Percentiles rank a stretch among this genome's conserved stretches.
These are phyloP conservation scores for Septoria linicola DNA, from an alignment of 2,329 filamentous ascomycete genomes.

Conservation along the genomic window DNA sequence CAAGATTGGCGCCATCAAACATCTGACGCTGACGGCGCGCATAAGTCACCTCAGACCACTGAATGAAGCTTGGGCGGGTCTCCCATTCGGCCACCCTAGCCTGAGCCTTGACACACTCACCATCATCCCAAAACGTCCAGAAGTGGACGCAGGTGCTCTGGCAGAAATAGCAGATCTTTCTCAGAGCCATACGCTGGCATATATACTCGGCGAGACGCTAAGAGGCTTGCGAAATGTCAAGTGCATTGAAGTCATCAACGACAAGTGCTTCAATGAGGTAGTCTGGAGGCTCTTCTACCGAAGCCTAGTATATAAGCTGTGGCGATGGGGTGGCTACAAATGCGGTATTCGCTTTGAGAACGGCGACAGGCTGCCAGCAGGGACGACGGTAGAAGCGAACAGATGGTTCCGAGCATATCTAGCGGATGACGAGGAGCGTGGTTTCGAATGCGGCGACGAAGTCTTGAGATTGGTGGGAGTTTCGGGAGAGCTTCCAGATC, in stretches of 20 bases:
- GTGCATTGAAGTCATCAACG: conserved; percentile 35
- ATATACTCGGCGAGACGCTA: conserved; percentile 39
- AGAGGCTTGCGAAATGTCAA: conserved; percentile 35
- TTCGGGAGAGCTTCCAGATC: conserved; percentile 25
- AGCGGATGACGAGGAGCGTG: conserved; percentile 14
- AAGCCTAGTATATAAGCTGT: conserved; percentile 36
- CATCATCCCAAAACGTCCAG: conserved; percentile 35
- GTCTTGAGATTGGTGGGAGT: conserved; percentile 30
- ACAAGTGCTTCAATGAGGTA: conserved; percentile 36
- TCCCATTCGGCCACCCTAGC: conserved; percentile 36
- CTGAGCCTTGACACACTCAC: conserved; percentile 36
- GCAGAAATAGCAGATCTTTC: conserved; percentile 39
- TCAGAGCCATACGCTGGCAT: conserved; percentile 39
- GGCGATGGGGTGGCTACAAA: conserved; percentile 37
- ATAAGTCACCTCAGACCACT: conserved; percentile 36
- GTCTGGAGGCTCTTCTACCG: conserved; percentile 40
- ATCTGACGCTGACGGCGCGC: conserved; percentile 37
- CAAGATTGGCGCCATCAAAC: conserved; percentile 33
- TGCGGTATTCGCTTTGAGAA: conserved; percentile 35
- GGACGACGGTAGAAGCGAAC: conserved; percentile 16
- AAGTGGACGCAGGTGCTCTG: conserved; percentile 31
- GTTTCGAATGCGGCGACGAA: conserved; percentile 33
- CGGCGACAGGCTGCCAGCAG: conserved; percentile 18
- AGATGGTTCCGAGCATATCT: conserved; percentile 25
- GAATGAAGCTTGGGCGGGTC: conserved; percentile 38